Base-by-base conservation (phyloP, 345 rosid species). In the Luvunga scandens region DNA sequence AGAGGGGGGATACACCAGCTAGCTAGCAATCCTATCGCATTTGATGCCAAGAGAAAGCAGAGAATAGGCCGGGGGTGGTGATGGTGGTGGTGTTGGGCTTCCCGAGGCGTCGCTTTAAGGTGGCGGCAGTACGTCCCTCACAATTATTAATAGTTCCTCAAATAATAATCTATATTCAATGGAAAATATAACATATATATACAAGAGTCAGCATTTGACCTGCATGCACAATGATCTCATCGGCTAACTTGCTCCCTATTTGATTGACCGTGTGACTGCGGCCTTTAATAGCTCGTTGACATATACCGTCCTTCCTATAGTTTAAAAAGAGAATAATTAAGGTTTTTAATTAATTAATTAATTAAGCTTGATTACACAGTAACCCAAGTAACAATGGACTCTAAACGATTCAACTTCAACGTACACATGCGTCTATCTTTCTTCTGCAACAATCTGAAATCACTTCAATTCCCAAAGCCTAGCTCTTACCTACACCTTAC, bases 381-480 rank as follows among this genome's bases (percentile, higher is more conserved):
- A 18, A 59, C 66, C 79, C 34, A 66, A 77, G 50, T 45, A 12
- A 45, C 16, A 45, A 53, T 4, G 19, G 21, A 21, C 25, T 30
- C 62, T 62, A 57, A 72, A 53, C 84, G 75, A 79, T 76, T 76
- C 83, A 75, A 67, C 77, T 81, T 78, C 81, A 64, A 16, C 57
- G 50, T 45, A 13, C 13, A 53, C 22, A 53, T 18, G 3, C 7
- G 0, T 2, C 18, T 0, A 18, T 53, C 22, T 16, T 53, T 12
- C 59, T 66, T 61, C 31, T 72, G 80, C 75, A 72, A 57, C 53
- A 50, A 38, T 33, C 73, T 36, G 73, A 69, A 13, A 38, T 12
- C 63, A 77, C 87, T 86, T 86, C 91, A 84, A 83, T 88, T 86
- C 84, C 91, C 89, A 78, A 86, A 80, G 89, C 88, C 82, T 86